A percentile compares a stretch with the other conserved stretches of the same genome.
These are phyloP conservation scores for Fusarium sp. DNA, from an alignment of 2,329 filamentous ascomycete genomes.

Conservation along the genomic window DNA sequence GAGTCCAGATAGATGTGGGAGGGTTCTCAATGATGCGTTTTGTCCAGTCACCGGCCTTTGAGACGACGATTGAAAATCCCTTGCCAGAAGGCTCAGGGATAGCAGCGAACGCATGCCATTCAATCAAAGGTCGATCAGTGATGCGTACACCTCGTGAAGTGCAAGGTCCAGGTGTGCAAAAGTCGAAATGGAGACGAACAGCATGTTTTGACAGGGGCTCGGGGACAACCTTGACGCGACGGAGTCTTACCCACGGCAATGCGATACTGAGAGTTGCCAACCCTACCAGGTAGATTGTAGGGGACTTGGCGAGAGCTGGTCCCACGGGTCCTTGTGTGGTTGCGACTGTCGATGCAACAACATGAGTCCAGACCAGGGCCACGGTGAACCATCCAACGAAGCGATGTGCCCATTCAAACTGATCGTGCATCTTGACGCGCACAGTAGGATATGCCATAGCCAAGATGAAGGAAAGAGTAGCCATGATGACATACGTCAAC, in stretches of 20 bases:
- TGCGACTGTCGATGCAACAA: constrained; percentile 65
- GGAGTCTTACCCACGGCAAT: constrained; percentile 70
- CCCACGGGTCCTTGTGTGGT: constrained; percentile 12
- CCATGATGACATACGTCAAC: constrained; percentile 44
- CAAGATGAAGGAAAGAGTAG: constrained; percentile 39
- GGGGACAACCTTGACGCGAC: constrained; percentile 70
- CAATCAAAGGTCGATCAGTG: constrained; percentile 69
- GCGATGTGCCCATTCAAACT: constrained; percentile 75
- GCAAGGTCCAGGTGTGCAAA: constrained; percentile 59
- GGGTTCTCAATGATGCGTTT: constrained; percentile 67
- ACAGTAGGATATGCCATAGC: constrained; percentile 43
- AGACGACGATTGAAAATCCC: constrained; percentile 74
- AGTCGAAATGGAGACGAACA: constrained; percentile 74
- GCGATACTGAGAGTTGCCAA: constrained; percentile 29
- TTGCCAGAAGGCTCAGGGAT: constrained; percentile 66
- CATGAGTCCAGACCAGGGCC: constrained; percentile 70
- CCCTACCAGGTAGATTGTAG: constrained; percentile 17
- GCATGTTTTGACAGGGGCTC: constrained; percentile 77
- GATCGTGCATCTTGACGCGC: constrained; percentile 63
- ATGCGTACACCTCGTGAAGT: constrained; percentile 58
- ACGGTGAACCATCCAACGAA: constrained; percentile 75
- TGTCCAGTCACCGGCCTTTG: constrained; percentile 79
- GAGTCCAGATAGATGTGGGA: constrained; percentile 70
- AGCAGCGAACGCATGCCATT: constrained; percentile 79
- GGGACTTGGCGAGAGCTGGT: constrained; percentile 10